Conservation (phyloP, 192 early-diverging fungal genomes). For the Oehlia diaphana region DNA sequence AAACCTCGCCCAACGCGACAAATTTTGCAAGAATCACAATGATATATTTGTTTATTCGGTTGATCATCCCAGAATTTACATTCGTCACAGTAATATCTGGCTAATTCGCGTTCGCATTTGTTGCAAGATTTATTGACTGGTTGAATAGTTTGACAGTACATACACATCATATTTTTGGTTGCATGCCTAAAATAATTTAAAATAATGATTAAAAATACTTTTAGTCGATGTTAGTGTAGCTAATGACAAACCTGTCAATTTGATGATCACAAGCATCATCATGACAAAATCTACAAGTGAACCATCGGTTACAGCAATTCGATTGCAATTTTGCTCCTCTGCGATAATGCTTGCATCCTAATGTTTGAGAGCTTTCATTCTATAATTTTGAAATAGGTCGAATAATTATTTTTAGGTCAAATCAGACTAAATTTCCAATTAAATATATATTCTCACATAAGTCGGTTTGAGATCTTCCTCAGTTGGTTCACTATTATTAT, state of each 20-base stretch:
- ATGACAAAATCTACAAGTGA: conserved; percentile 80
- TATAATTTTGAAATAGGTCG: conserved; percentile 22
- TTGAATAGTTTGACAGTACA: conserved; percentile 84
- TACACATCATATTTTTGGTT: conserved; percentile 87
- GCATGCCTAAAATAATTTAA: conserved; percentile 18
- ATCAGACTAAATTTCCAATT: background rate
- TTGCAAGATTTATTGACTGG: conserved; percentile 72
- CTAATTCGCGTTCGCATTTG: conserved; percentile 66
- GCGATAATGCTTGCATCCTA: conserved; percentile 84
- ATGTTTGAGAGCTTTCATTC: conserved; percentile 50
- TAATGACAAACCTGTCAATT: conserved; percentile 61
- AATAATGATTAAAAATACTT: too few relatives aligned
- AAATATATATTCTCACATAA: background rate
- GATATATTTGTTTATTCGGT: conserved; percentile 81
- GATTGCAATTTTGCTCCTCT: conserved; percentile 73
- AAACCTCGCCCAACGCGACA: conserved; percentile 75
- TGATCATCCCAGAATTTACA: conserved; percentile 95
- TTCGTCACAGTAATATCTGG: conserved; percentile 81
- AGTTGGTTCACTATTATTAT: background rate
- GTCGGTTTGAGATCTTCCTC: background rate
- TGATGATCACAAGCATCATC: conserved; percentile 76
- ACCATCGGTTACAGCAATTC: conserved; percentile 79
- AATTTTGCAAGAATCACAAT: conserved; percentile 91
- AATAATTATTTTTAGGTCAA: too few relatives aligned
- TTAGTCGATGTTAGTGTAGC: too few relatives aligned